Base-by-base conservation (phyloP, 176 grass and related monocot species). In the Paspalum notatum region DNA sequence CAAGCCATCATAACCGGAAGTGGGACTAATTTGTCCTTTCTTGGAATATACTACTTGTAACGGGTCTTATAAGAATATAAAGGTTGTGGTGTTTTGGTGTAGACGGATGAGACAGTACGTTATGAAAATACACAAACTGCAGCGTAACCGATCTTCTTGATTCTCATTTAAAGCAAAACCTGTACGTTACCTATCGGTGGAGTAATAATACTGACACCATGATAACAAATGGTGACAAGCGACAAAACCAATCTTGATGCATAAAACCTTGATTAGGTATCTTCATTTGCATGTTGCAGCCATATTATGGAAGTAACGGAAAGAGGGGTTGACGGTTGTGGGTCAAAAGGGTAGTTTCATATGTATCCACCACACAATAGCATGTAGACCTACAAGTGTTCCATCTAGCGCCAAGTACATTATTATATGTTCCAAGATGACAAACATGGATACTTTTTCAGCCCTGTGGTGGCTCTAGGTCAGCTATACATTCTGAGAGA, bases 1-100 rank as follows among this genome's bases (percentile, higher is more conserved):
- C 25, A 15, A 21, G 12, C 41, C 74, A 60, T 26, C 74, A 60
- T 58, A 47, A 74, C 54, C 66, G 14, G 22, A 70, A 76, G 71
- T 20, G 21, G 10, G 25, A 63, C 4, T 73, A 53, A 65, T 53
- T 53, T 77, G 46, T 8, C 46, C 6, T 53, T 5, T 48, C 60
- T 75, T 82, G 18, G 67, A 51, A 75, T 75, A 71, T 3, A 9
- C 18, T 53, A 15, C 18, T 53, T 65, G 44, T n/a, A 20, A 39
- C 8, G 10, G 55, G 42, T 59, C 57, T 10, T 60, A 22, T 60
- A 22, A 1, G 4, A 1, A 32, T 46, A 7, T 12, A 54, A 32
- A 24, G 32, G 32, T 3, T 53, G 61, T 63, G 57, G 62, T 39
- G 12, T 72, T 52, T 80, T 46, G 20, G 39, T 47, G 52, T 12